These are phyloP conservation scores for Aegilops umbellulata DNA, from an alignment of 176 grass and related monocot species.

Conservation along the genomic window DNA sequence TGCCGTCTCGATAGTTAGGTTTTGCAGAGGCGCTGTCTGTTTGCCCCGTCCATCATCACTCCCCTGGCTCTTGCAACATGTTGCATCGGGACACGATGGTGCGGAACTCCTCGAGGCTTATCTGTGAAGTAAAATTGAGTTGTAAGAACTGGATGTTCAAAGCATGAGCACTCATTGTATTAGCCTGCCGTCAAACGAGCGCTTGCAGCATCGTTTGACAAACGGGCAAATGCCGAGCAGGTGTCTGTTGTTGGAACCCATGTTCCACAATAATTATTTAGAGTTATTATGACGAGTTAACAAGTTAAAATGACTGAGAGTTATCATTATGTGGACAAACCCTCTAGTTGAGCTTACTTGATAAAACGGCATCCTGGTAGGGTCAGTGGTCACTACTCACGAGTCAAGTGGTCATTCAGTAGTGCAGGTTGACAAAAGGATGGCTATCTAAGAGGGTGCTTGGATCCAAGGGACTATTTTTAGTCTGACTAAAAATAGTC, in stretches of 20 bases:
- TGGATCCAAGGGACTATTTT: no score
- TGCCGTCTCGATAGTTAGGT: neutral
- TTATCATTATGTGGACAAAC: neutral
- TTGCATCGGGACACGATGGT: constrained; percentile 71
- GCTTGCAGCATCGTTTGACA: neutral
- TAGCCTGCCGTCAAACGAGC: neutral
- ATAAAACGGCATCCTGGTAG: neutral
- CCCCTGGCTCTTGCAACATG: constrained; percentile 66
- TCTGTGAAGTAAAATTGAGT: constrained; percentile 40
- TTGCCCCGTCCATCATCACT: neutral
- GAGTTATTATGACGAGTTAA: neutral
- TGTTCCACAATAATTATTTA: neutral
- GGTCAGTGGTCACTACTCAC: neutral
- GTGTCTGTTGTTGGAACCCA: neutral
- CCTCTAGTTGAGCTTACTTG: no score
- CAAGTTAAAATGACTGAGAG: neutral
- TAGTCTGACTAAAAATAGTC: no score
- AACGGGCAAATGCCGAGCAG: neutral
- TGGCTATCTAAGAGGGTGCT: no score
- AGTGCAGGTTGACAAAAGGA: neutral
- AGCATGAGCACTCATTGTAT: neutral
- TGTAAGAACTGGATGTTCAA: neutral
- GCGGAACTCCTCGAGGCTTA: constrained; percentile 82
- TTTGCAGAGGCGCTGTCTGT: neutral
- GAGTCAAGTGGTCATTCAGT: neutral